phyloP scores from a whole-genome alignment of 352 stramenopile genomes.

The Elongisporangium prolatum region DNA sequence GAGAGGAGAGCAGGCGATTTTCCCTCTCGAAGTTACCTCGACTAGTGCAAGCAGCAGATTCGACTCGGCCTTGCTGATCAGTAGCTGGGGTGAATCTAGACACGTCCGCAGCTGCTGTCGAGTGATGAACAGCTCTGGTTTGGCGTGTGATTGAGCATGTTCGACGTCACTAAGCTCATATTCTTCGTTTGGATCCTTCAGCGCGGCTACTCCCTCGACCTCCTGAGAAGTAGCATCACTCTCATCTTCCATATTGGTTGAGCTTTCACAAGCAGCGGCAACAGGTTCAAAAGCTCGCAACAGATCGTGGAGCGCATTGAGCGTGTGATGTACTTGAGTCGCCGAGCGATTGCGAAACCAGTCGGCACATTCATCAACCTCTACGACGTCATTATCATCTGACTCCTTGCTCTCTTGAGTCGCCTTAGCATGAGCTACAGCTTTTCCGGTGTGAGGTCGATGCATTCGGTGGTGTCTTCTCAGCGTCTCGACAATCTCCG shows the following conservation, averaged over 20 bases:
- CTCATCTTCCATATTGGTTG: neutral
- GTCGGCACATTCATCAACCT: neutral
- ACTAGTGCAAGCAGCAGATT: conserved; percentile 49
- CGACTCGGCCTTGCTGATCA: conserved; percentile 52
- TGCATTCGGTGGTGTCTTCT: neutral
- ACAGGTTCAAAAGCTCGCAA: conserved; percentile 23
- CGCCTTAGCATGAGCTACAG: conserved; percentile 1
- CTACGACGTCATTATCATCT: neutral
- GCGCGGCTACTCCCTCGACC: conserved; percentile 14
- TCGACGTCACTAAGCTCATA: conserved; percentile 1
- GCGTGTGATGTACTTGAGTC: conserved; percentile 32
- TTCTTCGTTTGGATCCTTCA: conserved; percentile 10
- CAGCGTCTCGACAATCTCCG: conserved; percentile 51
- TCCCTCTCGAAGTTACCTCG: conserved; percentile 13
- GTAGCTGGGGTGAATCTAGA: conserved; percentile 45
- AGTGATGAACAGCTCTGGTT: conserved; percentile 25
- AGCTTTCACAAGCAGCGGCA: conserved; percentile 2
- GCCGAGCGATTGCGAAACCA: conserved; percentile 1
- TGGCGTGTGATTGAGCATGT: conserved; percentile 8
- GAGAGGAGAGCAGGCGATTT: conserved; percentile 33
- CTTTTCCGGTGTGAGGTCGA: neutral
- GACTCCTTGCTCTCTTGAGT: conserved; percentile 7
- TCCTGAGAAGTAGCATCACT: conserved; percentile 13
- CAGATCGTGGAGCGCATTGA: conserved; percentile 32
- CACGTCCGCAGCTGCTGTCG: conserved; percentile 34